Evolutionary conservation across 495 filamentous ascomycete species (phyloP), one percentile per base, ranked within the genome.

Genomic region (Astrothelium subdiscretum): DNA sequence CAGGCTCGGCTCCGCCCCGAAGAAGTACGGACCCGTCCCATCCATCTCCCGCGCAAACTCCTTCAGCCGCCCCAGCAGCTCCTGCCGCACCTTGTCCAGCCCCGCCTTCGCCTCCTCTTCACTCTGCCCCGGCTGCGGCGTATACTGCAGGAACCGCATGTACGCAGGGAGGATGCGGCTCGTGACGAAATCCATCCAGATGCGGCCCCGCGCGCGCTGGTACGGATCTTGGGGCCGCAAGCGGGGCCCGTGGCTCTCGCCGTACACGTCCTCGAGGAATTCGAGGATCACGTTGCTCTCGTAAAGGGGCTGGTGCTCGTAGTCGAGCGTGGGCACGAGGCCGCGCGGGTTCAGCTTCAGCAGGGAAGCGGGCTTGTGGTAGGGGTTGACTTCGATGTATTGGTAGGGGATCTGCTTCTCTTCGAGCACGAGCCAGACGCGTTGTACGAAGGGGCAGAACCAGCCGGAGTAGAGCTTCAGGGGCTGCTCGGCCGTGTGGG

Each of bases 371-470:
- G 79, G 80, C 67, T 89, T 89, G 69, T 82, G 72, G 79, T 88
- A 88, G 24, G 59, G 60, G 63, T 62, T 71, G 24, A 74, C 75
- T 70, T 91, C 85, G 66, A 88, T 79, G 71, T 87, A 89, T 68
- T 89, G 80, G 69, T 89, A 84, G 43, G 83, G 82, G 59, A 87
- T 84, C n/a, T 76, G 62, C 67, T 90, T 89, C 72, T 90, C 86
- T 67, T 81, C 81, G 38, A 90, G 76, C 13, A 83, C 80, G 62
- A 85, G 80, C 83, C 85, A 89, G 24, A 80, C 77, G 13, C 85
- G 79, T 71, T 89, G 85, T 4, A 88, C 77, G 77, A 69, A 71
- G 42, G 65, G 70, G 63, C 63, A 66, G 61, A 85, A 86, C 82
- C 82, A 87, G 68, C 81, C 83, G 6, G 80, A 74, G 74, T 84